Base-by-base conservation (phyloP, 2,329 filamentous ascomycete species). In the Parafenestella ontariensis region DNA sequence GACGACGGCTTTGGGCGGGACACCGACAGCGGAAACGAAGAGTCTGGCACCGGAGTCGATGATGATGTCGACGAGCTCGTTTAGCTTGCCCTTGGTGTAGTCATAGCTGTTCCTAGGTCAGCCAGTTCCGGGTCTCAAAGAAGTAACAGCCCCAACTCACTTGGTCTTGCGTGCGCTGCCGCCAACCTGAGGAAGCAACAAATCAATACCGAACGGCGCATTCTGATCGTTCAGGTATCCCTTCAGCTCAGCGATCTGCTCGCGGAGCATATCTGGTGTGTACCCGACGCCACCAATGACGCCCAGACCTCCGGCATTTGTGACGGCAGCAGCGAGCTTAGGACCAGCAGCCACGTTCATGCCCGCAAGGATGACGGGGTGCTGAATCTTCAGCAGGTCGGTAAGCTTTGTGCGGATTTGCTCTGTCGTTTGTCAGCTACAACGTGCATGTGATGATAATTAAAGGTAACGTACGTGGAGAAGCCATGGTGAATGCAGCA, bases 331-430 rank as follows among this genome's bases (percentile, higher is more conserved):
- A 48, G 95, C 95, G 72, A 99, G 88, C 84, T 92, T 96, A 51
- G 95, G 95, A 46, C 95, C 95, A 56, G 95, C 95, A 52, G 95
- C 95, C 61, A 98, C 95, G 84, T 99, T 98, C 95, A 99, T 99
- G 77, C 95, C 95, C 69, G 95, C 95, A 59, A 99, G 88, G 72
- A 99, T 83, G 75, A 99, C 83, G 54, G 95, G 95, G 81, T 99
- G 95, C 78, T 96, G 91, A 86, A 99, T 98, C 84, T 92, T 91
- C 81, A 99, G 90, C 63, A 98, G 90, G 85, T 98, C 94, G 68
- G 95, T 99, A 71, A 93, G 83, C 65, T 91, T 88, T 49, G 95
- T 99, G 73, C 91, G 91, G 78, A 99, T 89, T 83, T 91, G 85
- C 82, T 95, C 91, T 94, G 77, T 20, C 43, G 42, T 15, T 42